phyloP scores from a whole-genome alignment of 495 filamentous ascomycete species.

The Astrothelium macrocarpum region DNA sequence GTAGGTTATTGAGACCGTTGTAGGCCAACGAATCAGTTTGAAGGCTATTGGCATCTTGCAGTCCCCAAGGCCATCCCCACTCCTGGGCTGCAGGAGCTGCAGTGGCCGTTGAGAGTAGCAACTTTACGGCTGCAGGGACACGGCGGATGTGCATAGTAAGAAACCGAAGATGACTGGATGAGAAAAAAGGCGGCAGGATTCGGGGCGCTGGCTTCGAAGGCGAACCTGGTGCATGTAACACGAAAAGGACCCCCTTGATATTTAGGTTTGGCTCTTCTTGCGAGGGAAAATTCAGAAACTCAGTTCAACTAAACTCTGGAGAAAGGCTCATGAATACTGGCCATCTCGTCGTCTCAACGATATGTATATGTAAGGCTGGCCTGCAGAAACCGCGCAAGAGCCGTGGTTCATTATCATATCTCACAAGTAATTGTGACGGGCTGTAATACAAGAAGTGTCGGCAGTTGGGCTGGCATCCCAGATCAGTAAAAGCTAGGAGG shows the following conservation, averaged over 20 bases:
- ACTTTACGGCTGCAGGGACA: background rate
- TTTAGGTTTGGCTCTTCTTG: background rate
- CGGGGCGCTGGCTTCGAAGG: background rate
- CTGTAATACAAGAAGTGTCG: background rate
- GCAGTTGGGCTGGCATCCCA: background rate
- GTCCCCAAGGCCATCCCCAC: conserved; percentile 4
- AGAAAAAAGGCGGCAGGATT: background rate
- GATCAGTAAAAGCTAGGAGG: background rate
- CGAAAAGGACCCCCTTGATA: background rate
- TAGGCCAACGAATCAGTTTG: conserved; percentile 19
- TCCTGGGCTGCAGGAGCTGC: background rate
- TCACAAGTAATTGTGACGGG: background rate
- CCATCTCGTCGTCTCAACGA: background rate
- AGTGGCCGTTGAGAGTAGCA: background rate
- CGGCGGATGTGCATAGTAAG: background rate
- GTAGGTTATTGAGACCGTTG: conserved; percentile 22
- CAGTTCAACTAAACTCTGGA: background rate
- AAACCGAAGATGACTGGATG: background rate
- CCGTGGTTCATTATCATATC: too few species aligned
- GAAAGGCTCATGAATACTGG: background rate
- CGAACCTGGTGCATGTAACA: background rate
- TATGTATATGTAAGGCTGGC: background rate
- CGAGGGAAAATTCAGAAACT: background rate
- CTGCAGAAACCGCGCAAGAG: too few species aligned
- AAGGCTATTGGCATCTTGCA: background rate